Evolutionary conservation across 1,139 yeast species (phyloP).

Genomic region (Yamadazyma triangularis): DNA sequence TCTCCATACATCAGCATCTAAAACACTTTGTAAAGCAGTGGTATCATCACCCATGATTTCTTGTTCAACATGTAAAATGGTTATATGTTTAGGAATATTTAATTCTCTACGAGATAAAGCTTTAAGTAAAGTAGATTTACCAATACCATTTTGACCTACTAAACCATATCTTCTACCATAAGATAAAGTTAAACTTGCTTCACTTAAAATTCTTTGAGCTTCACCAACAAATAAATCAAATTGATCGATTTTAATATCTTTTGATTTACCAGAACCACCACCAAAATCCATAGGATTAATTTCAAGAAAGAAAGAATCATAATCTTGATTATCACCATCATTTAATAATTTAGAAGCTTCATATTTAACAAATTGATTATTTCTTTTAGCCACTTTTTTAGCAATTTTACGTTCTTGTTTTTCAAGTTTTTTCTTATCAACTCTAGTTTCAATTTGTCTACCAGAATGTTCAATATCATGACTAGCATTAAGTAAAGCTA

Average conservation of each 20-base stretch:
- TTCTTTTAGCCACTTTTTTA: conserved; percentile 91
- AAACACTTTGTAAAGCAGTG: conserved; percentile 83
- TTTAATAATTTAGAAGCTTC: conserved; percentile 87
- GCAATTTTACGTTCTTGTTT: conserved; percentile 97
- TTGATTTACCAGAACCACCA: conserved; percentile 87
- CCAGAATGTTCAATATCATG: conserved; percentile 89
- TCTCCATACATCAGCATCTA: conserved; percentile 99
- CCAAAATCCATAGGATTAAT: conserved; percentile 94
- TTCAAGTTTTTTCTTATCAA: conserved; percentile 92
- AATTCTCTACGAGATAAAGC: conserved; percentile 93
- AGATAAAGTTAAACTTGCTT: conserved; percentile 80
- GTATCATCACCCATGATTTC: conserved; percentile 93
- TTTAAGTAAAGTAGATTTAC: conserved; percentile 88
- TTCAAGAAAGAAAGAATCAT: conserved; percentile 90
- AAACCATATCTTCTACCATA: conserved; percentile 95
- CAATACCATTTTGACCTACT: conserved; percentile 99
- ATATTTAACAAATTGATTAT: conserved; percentile 79
- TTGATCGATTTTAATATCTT: conserved; percentile 88
- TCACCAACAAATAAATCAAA: conserved; percentile 94
- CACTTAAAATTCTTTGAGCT: conserved; percentile 87
- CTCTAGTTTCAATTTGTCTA: conserved; percentile 87
- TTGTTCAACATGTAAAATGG: conserved; percentile 95
- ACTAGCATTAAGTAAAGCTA: conserved; percentile 69
- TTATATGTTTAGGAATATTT: conserved; percentile 89
- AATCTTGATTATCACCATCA: conserved; percentile 62